Evolutionary conservation across 345 rosid species (phyloP).

Genomic region (Ceriops tagal): DNA sequence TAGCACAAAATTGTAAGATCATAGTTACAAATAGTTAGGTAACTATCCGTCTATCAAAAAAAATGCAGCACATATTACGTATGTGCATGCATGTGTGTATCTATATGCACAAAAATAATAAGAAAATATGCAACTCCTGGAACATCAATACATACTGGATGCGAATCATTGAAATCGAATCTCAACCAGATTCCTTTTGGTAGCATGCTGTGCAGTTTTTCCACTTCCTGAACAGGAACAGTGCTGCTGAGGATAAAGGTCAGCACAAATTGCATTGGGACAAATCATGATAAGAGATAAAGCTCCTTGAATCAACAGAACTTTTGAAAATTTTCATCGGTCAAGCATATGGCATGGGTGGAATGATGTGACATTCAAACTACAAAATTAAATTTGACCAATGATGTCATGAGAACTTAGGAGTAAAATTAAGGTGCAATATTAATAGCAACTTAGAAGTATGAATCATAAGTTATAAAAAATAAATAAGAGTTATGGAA

Average conservation of each 20-base stretch:
- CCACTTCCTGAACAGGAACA: conserved; percentile 42
- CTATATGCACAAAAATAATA: no score
- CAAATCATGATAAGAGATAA: neutral
- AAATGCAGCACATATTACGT: conserved; percentile 10
- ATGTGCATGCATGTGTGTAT: neutral
- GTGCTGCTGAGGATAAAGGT: conserved; percentile 41
- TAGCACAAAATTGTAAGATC: conserved; percentile 9
- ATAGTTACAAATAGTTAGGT: neutral
- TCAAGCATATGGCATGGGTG: no score
- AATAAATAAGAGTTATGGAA: neutral
- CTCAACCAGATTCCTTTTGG: conserved; percentile 79
- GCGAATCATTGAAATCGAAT: conserved; percentile 79
- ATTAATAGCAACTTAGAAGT: no score
- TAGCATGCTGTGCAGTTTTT: conserved; percentile 38
- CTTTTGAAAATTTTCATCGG: neutral
- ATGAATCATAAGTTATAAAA: no score
- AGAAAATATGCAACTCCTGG: conserved; percentile 1
- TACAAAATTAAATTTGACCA: no score
- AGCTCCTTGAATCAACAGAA: neutral
- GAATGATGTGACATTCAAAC: no score
- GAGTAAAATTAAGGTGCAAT: no score
- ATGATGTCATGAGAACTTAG: no score
- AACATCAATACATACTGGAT: conserved; percentile 53
- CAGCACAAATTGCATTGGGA: neutral
- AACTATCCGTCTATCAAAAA: neutral